Conservation (phyloP, 495 filamentous ascomycete genomes). For the Penicillium bialowiezense region DNA sequence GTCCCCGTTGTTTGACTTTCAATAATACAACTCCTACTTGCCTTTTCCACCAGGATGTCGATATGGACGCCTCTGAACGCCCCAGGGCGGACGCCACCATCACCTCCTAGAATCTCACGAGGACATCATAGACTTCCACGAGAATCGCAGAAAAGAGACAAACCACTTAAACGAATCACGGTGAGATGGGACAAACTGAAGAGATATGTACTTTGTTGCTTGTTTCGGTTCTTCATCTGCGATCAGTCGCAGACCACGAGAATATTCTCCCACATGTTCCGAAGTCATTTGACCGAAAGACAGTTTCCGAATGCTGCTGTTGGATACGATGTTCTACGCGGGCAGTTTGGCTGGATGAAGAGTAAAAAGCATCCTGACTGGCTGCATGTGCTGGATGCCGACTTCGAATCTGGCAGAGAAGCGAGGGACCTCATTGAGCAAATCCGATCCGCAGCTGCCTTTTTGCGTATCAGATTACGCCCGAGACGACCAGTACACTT, state of each 20-base stretch:
- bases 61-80: no score
- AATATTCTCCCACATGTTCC: conserved; percentile 26
- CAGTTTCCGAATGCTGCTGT: conserved; percentile 15
- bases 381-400: conserved; percentile 12
- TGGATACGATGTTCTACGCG: neutral
- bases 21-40: no score
- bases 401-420: conserved; percentile 10
- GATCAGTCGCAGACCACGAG: conserved; percentile 1
- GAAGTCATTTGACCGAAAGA: conserved; percentile 8
- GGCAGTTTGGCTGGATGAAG: conserved; percentile 27
- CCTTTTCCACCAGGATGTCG: no score
- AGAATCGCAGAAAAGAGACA: no score
- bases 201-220: conserved; percentile 26
- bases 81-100: no score
- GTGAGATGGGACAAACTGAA: conserved; percentile 20
- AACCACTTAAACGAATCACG: neutral
- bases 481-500: conserved; percentile 16
- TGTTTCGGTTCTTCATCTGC: conserved; percentile 23
- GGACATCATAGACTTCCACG: no score
- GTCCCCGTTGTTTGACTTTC: no score
- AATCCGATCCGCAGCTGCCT: conserved; percentile 17
- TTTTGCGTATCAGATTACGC: conserved; percentile 6
- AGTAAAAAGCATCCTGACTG: conserved; percentile 12
- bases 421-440: conserved; percentile 17
- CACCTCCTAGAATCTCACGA: no score